These are phyloP conservation scores for Hysterangium stoloniferum DNA, from an alignment of 768 basidiomycete species.

Conservation along the genomic window DNA sequence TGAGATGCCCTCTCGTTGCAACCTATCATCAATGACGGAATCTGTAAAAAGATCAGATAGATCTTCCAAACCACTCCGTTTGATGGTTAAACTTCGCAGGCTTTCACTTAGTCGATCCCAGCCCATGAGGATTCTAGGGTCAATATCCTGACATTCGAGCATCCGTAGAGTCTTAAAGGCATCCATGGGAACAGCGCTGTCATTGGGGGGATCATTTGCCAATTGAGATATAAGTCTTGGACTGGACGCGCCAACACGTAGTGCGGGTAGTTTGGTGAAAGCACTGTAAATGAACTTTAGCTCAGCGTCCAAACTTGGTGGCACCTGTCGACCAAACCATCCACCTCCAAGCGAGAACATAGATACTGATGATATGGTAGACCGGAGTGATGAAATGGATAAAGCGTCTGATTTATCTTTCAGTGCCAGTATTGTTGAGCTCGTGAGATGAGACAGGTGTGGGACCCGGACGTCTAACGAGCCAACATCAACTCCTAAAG, in stretches of 20 bases:
- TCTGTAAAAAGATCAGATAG: conserved; percentile 68
- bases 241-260: conserved; percentile 44
- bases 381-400: conserved; percentile 67
- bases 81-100: conserved; percentile 66
- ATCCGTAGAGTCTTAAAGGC: conserved; percentile 78
- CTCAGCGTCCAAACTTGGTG: conserved; percentile 56
- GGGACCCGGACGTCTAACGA: conserved; percentile 72
- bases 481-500: conserved; percentile 66
- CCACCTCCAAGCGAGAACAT: conserved; percentile 61
- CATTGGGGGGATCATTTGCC: conserved; percentile 55
- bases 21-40: conserved; percentile 69
- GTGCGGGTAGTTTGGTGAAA: conserved; percentile 84
- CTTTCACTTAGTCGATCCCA: conserved; percentile 75
- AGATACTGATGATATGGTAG: conserved; percentile 71
- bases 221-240: conserved; percentile 63
- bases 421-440: conserved; percentile 10
- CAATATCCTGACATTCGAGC: conserved; percentile 70
- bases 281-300: conserved; percentile 84
- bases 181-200: conserved; percentile 73
- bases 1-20: conserved; percentile 48
- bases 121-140: conserved; percentile 73
- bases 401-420: conserved; percentile 64
- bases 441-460: conserved; percentile 42
- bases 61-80: conserved; percentile 76
- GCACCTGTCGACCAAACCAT: conserved; percentile 64